phyloP scores from a whole-genome alignment of 2,329 filamentous ascomycete species.

The Raffaelea arxii region DNA sequence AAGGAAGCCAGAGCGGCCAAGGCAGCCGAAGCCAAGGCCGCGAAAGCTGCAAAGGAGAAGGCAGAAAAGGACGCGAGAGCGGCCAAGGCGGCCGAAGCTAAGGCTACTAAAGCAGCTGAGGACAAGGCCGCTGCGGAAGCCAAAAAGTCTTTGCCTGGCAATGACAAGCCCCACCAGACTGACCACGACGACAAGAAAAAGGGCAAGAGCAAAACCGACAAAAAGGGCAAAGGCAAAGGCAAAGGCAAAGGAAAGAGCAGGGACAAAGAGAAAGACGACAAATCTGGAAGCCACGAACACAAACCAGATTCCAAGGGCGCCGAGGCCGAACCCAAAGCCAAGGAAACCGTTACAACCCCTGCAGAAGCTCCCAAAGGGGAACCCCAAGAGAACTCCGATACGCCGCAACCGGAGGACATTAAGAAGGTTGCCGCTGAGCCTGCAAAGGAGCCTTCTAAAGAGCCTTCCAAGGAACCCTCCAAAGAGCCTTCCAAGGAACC shows the following conservation, averaged over 20 bases:
- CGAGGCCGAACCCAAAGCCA: background rate
- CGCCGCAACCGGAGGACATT: too few species aligned
- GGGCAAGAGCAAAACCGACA: background rate
- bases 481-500: too few species aligned
- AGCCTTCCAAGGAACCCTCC: too few species aligned
- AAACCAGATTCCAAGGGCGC: background rate
- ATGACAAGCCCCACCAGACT: too few species aligned
- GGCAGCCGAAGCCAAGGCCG: background rate
- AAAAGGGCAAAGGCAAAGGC: background rate
- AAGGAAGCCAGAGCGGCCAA: background rate
- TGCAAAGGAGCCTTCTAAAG: too few species aligned
- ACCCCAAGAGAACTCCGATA: too few species aligned
- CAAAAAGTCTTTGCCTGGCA: background rate
- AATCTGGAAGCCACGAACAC: background rate
- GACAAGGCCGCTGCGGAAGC: background rate
- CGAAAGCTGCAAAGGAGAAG: background rate
- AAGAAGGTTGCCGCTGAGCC: too few species aligned
- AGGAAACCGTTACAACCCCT: too few species aligned
- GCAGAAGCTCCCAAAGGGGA: too few species aligned
- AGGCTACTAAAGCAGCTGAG: background rate
- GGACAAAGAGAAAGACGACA: conserved; percentile 7
- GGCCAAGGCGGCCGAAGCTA: conserved; percentile 7
- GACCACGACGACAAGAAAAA: background rate
- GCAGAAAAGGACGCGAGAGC: background rate
- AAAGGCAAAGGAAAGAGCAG: background rate